Percentiles rank a stretch among this genome's conserved stretches.
These are phyloP conservation scores for Saccharum spontaneum DNA, from an alignment of 176 grass and related monocot genomes.

Conservation along the genomic window DNA sequence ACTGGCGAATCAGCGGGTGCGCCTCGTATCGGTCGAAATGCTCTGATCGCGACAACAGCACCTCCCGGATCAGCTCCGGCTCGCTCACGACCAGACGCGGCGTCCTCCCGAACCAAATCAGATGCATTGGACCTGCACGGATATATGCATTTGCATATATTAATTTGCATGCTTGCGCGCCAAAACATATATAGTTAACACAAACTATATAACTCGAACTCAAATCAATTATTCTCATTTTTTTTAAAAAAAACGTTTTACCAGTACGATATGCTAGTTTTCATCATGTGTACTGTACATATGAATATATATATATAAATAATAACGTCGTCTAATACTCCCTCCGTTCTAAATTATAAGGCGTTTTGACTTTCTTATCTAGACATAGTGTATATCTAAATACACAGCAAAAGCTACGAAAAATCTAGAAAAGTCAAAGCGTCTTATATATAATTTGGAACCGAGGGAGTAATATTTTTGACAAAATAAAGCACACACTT, in stretches of 20 bases:
- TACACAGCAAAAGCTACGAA: too few species aligned
- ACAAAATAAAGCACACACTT: neutral
- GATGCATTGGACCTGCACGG: slow-evolving; percentile 64
- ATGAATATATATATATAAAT: neutral
- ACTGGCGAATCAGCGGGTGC: slow-evolving; percentile 79
- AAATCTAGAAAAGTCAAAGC: too few species aligned
- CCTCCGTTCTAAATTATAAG: too few species aligned
- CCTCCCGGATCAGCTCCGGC: slow-evolving; percentile 83
- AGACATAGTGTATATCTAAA: too few species aligned
- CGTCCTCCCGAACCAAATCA: slow-evolving; percentile 88
- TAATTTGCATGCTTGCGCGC: neutral
- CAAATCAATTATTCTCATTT: neutral
- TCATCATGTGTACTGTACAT: neutral
- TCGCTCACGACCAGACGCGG: slow-evolving; percentile 64
- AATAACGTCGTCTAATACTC: too few species aligned
- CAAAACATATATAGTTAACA: neutral
- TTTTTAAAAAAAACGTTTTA: neutral
- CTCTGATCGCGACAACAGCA: slow-evolving; percentile 69
- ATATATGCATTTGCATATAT: neutral
- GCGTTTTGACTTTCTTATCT: too few species aligned
- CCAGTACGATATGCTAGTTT: neutral
- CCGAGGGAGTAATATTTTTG: too few species aligned
- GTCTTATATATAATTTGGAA: too few species aligned
- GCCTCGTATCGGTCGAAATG: slow-evolving; percentile 90
- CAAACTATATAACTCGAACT: too few species aligned